These are phyloP conservation scores for Penicillium mononematosum DNA, from an alignment of 495 filamentous ascomycete species.

Conservation along the genomic window DNA sequence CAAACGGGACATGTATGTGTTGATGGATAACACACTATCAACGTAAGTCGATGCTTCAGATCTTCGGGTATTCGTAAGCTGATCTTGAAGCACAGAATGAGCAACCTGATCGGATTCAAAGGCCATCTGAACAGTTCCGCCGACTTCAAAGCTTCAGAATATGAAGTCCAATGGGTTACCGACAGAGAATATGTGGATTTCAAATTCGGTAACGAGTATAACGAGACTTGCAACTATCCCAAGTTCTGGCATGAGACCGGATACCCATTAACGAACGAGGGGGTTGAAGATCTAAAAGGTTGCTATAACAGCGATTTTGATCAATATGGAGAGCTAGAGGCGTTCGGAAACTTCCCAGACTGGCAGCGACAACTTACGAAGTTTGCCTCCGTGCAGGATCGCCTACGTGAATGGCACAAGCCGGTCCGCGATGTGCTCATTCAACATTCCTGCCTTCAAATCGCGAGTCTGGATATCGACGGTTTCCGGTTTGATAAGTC, in stretches of 20 bases:
- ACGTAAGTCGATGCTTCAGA: conserved; percentile 28
- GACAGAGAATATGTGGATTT: conserved; percentile 44
- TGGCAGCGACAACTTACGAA: conserved; percentile 40
- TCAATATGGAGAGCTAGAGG: conserved; percentile 45
- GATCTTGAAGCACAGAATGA: conserved; percentile 30
- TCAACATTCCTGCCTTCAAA: conserved; percentile 38
- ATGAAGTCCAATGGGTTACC: conserved; percentile 44
- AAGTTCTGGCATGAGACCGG: conserved; percentile 46
- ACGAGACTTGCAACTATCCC: conserved; percentile 36
- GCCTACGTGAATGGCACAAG: conserved; percentile 41
- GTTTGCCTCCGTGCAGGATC: conserved; percentile 45
- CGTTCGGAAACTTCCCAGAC: conserved; percentile 45
- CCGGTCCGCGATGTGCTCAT: conserved; percentile 34
- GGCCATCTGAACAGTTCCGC: conserved; percentile 44
- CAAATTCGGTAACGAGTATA: conserved; percentile 30
- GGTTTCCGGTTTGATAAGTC: conserved; percentile 52
- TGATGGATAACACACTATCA: conserved; percentile 41
- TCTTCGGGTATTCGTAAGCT: neutral
- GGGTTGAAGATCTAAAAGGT: conserved; percentile 27
- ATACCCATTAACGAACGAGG: conserved; percentile 30
- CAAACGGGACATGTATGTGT: conserved; percentile 39
- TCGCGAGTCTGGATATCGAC: conserved; percentile 48
- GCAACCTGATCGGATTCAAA: conserved; percentile 48
- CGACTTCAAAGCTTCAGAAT: conserved; percentile 42
- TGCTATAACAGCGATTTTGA: conserved; percentile 44